Conservation (phyloP, 208 protist genomes). For the Trypanosoma avium region DNA sequence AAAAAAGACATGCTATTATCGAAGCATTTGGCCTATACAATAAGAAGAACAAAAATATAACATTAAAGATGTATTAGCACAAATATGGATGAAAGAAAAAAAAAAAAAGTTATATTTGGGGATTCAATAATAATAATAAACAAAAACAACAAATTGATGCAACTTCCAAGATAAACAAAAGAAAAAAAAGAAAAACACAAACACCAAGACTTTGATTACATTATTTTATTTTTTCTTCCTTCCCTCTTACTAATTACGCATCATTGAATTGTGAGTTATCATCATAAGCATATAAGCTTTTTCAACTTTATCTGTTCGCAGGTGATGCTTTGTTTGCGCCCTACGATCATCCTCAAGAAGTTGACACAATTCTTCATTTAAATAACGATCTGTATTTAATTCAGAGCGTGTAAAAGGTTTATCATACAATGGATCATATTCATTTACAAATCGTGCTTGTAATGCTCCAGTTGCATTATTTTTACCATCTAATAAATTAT, state of each 20-base stretch:
- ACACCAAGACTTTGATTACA: too few relatives aligned
- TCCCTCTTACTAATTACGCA: slow-evolving; percentile 11
- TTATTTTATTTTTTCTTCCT: background rate
- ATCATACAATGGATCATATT: slow-evolving; percentile 56
- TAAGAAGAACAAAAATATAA: slow-evolving; percentile 11
- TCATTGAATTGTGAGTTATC: slow-evolving; percentile 6
- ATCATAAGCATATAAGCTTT: slow-evolving; percentile 22
- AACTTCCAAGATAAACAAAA: too few relatives aligned
- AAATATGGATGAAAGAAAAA: background rate
- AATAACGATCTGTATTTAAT: slow-evolving; percentile 39
- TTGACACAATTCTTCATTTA: slow-evolving; percentile 45
- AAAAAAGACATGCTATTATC: too few relatives aligned
- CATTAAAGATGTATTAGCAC: background rate
- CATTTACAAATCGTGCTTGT: slow-evolving; percentile 49
- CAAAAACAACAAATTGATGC: slow-evolving; percentile 21
- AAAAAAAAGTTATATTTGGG: slow-evolving; percentile 2
- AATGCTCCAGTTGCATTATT: slow-evolving; percentile 28
- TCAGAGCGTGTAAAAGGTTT: slow-evolving; percentile 27
- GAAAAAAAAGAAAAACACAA: too few relatives aligned
- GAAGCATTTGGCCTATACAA: too few relatives aligned
- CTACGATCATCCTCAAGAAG: slow-evolving; percentile 64
- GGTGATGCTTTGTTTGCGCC: slow-evolving; percentile 37
- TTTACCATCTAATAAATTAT: background rate
- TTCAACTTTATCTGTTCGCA: slow-evolving; percentile 25
- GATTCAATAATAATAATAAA: background rate